Percentiles rank a stretch among this genome's conserved stretches.
Evolutionary conservation across 768 basidiomycete species (phyloP).

Genomic region (Tulasnella sp.): DNA sequence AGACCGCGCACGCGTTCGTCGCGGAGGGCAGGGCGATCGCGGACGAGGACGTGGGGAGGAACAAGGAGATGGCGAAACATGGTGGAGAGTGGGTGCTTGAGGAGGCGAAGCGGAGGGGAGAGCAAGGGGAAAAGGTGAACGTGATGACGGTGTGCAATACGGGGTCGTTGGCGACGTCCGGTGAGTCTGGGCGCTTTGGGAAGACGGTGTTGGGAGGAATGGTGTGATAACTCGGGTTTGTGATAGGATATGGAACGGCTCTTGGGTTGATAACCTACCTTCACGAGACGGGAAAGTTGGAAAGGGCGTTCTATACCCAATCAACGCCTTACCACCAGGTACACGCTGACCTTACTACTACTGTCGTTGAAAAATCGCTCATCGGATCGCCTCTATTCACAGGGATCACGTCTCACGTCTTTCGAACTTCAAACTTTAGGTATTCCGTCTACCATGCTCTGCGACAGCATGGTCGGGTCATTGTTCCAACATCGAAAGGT

Average conservation of each 20-base stretch:
- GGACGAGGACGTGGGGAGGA: constrained; percentile 78
- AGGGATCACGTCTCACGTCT: constrained; percentile 55
- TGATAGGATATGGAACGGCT: constrained; percentile 84
- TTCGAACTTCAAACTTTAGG: constrained; percentile 75
- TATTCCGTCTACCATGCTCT: constrained; percentile 86
- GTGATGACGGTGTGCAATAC: constrained; percentile 95
- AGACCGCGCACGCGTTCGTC: constrained; percentile 44
- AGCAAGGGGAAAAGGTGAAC: constrained; percentile 44
- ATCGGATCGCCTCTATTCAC: constrained; percentile 21
- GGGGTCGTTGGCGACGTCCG: constrained; percentile 90
- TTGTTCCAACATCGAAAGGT: constrained; percentile 79
- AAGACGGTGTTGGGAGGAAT: neutral
- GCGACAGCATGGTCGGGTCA: constrained; percentile 96
- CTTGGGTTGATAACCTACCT: constrained; percentile 88
- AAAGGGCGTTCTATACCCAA: constrained; percentile 84
- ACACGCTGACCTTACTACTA: neutral
- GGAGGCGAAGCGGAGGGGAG: constrained; percentile 32
- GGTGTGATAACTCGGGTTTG: neutral
- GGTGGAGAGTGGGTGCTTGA: constrained; percentile 79
- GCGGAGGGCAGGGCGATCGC: constrained; percentile 64
- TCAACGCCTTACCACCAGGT: constrained; percentile 94
- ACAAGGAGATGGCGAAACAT: constrained; percentile 70
- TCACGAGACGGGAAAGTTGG: constrained; percentile 62
- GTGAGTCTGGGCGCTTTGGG: neutral
- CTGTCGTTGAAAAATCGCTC: constrained; percentile 10